These are phyloP conservation scores for Penicillium hordei DNA, from an alignment of 2,329 filamentous ascomycete genomes.

Conservation along the genomic window DNA sequence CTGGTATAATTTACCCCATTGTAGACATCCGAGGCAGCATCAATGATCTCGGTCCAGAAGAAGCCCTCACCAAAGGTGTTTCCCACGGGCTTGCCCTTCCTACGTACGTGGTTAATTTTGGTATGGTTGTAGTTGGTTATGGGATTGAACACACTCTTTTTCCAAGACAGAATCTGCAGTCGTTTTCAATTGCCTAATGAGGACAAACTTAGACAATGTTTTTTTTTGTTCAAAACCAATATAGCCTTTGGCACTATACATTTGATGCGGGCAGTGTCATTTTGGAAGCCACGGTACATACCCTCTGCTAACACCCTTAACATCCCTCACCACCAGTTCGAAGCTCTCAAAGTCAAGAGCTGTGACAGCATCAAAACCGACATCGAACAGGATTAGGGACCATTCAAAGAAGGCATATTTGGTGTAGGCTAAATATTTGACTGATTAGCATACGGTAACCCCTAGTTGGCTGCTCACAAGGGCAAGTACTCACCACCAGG, in stretches of 20 bases:
- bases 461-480: neutral
- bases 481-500: constrained; percentile 70
- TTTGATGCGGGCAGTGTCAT: constrained; percentile 58
- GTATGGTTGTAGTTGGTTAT: constrained; percentile 25
- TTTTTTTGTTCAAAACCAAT: constrained; percentile 37
- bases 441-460: constrained; percentile 1
- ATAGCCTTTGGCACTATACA: constrained; percentile 50
- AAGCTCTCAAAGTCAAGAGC: constrained; percentile 86
- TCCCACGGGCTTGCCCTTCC: constrained; percentile 72
- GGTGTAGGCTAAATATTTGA: constrained; percentile 73
- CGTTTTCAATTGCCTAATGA: constrained; percentile 52
- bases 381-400: constrained; percentile 90
- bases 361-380: constrained; percentile 94
- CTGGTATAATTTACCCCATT: constrained; percentile 65
- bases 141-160: constrained; percentile 65
- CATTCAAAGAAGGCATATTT: constrained; percentile 98
- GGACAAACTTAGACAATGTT: constrained; percentile 36
- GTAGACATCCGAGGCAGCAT: constrained; percentile 85
- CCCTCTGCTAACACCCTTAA: constrained; percentile 91
- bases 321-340: constrained; percentile 83
- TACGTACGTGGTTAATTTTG: constrained; percentile 42
- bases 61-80: constrained; percentile 71
- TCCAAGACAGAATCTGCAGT: constrained; percentile 56
- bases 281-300: constrained; percentile 96
- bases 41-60: constrained; percentile 70